phyloP scores from a whole-genome alignment of 2,329 filamentous ascomycete genomes.

The Xylaria sp. region DNA sequence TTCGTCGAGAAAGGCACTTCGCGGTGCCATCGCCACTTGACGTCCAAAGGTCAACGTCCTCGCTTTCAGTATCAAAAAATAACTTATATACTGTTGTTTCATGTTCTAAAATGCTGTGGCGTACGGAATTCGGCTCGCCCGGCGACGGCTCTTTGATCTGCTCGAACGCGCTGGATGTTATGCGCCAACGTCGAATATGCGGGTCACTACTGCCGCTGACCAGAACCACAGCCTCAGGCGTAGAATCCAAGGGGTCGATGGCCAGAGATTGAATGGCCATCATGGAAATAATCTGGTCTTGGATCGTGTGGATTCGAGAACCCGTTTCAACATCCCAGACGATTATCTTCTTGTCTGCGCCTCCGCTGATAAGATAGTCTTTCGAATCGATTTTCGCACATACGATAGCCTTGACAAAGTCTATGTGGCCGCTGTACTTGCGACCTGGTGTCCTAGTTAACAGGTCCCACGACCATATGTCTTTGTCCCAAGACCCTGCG shows the following conservation, averaged over 20 bases:
- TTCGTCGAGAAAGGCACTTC: conserved; percentile 75
- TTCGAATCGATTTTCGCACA: conserved; percentile 65
- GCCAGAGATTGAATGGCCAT: conserved; percentile 81
- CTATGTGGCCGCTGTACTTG: conserved; percentile 76
- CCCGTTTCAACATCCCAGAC: conserved; percentile 80
- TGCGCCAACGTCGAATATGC: conserved; percentile 77
- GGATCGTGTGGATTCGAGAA: conserved; percentile 73
- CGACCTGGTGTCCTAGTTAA: conserved; percentile 58
- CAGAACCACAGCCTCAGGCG: conserved; percentile 58
- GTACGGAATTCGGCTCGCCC: conserved; percentile 47
- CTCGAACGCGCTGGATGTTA: conserved; percentile 58
- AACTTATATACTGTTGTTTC: conserved; percentile 90
- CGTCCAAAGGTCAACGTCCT: conserved; percentile 83
- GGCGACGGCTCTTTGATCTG: conserved; percentile 58
- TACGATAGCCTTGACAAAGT: conserved; percentile 87
- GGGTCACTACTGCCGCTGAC: conserved; percentile 83
- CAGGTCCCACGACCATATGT: conserved; percentile 83
- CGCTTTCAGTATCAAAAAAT: conserved; percentile 67
- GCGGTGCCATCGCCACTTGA: conserved; percentile 88
- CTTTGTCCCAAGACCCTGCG: conserved; percentile 94
- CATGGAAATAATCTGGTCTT: conserved; percentile 72
- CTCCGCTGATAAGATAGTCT: conserved; percentile 73
- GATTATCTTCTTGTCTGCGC: conserved; percentile 79
- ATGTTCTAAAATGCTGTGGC: conserved; percentile 72
- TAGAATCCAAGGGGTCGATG: conserved; percentile 70